phyloP scores from a whole-genome alignment of 208 protist species.

The Crithidia brevicula region DNA sequence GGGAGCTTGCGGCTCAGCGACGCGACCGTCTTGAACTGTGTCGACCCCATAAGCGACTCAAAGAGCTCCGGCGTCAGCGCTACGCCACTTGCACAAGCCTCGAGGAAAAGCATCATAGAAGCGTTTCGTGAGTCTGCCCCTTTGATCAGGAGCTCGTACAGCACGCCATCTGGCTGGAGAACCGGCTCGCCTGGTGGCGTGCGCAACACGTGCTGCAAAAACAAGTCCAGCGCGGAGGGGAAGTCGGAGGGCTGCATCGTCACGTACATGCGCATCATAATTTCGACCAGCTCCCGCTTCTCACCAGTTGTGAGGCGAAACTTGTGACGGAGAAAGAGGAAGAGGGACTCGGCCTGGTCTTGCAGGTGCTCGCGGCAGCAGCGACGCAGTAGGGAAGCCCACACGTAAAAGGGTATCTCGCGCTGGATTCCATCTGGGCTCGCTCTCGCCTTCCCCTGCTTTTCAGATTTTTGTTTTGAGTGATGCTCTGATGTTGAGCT shows the following conservation, averaged over 20 bases:
- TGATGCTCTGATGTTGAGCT: too few species aligned
- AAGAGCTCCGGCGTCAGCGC: slow-evolving; percentile 66
- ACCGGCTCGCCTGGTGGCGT: slow-evolving; percentile 52
- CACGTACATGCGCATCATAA: slow-evolving; percentile 91
- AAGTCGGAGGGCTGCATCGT: slow-evolving; percentile 74
- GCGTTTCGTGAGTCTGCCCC: slow-evolving; percentile 79
- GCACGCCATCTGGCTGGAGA: slow-evolving; percentile 42
- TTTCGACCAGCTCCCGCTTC: slow-evolving; percentile 84
- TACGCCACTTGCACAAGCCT: slow-evolving; percentile 75
- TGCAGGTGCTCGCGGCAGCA: slow-evolving; percentile 75
- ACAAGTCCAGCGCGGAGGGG: slow-evolving; percentile 61
- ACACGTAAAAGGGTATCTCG: slow-evolving; percentile 74
- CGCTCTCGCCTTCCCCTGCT: slow-evolving; percentile 18
- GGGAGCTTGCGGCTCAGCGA: slow-evolving; percentile 76
- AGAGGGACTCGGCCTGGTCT: slow-evolving; percentile 79
- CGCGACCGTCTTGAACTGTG: slow-evolving; percentile 47
- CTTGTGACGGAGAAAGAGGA: slow-evolving; percentile 74
- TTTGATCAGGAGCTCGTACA: slow-evolving; percentile 78
- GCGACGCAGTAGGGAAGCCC: slow-evolving; percentile 81
- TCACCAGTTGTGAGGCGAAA: slow-evolving; percentile 48
- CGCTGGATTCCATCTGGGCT: too few species aligned
- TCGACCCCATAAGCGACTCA: slow-evolving; percentile 57
- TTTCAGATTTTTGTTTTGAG: background rate
- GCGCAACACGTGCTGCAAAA: slow-evolving; percentile 72
- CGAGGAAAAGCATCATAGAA: slow-evolving; percentile 88